Conservation (phyloP, 345 rosid genomes). For the Eucalyptus rudis region DNA sequence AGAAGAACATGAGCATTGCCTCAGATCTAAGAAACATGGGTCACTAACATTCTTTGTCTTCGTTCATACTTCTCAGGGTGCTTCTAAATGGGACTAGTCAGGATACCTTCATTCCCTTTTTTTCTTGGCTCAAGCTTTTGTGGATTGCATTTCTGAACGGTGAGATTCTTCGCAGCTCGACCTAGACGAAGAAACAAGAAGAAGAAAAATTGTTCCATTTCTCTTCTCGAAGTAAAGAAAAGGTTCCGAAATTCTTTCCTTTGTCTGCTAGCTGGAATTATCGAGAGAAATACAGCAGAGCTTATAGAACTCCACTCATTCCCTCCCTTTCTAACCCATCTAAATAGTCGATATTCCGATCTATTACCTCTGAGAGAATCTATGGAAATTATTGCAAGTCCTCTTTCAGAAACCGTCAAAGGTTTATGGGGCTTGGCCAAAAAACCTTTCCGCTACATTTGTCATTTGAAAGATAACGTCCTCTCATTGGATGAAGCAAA, state of each 20-base stretch:
- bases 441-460: not conserved
- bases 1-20: not conserved
- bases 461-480: not conserved
- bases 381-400: accelerated
- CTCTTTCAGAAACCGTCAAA: not conserved
- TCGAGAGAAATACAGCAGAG: not conserved
- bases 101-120: not conserved
- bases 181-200: not conserved
- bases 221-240: not conserved
- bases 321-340: not conserved
- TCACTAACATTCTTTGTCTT: not conserved
- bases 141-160: not conserved
- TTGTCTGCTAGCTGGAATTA: not conserved
- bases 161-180: not conserved
- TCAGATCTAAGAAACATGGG: not conserved
- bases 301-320: not conserved
- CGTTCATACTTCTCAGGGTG: not conserved
- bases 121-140: not conserved
- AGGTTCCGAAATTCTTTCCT: not conserved
- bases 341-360: not conserved
- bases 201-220: not conserved
- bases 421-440: not conserved
- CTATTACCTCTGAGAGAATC: not conserved
- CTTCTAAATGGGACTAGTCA: not conserved
- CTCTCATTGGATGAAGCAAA: accelerated